Evolutionary conservation across 805 yeast genomes (phyloP).

Genomic region (Ogataea parapolymorpha): DNA sequence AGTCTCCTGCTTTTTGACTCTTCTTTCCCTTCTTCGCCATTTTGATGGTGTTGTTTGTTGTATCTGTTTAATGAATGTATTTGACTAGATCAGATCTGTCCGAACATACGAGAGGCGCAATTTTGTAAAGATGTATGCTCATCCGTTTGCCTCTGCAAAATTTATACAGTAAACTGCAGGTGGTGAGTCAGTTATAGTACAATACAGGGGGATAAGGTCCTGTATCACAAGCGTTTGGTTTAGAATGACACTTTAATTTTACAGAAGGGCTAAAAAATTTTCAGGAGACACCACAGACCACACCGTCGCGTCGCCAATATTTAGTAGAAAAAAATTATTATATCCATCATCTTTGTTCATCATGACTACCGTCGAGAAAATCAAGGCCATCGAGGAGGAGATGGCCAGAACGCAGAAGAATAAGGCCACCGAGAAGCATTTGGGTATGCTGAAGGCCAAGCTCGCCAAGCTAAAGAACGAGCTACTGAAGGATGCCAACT

Average conservation of each 20-base stretch:
- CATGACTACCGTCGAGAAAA: constrained; percentile 71
- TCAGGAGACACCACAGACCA: constrained; percentile 19
- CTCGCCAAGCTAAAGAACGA: constrained; percentile 94
- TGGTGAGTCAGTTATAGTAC: not conserved
- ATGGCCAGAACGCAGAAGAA: constrained; percentile 98
- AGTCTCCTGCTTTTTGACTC: constrained; percentile 61
- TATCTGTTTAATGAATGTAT: constrained; percentile 8
- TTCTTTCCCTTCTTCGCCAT: constrained; percentile 65
- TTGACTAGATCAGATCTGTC: constrained; percentile 11
- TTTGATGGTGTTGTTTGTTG: constrained; percentile 10
- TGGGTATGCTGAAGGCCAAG: constrained; percentile 96
- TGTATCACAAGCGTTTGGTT: constrained; percentile 1
- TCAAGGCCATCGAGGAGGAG: constrained; percentile 90
- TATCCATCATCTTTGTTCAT: constrained; percentile 17
- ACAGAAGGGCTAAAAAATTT: constrained; percentile 14
- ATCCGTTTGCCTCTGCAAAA: constrained; percentile 10
- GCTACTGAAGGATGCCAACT: constrained; percentile 64
- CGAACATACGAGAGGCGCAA: constrained; percentile 16
- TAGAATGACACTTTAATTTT: not conserved
- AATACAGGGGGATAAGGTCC: constrained; percentile 4
- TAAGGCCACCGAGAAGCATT: constrained; percentile 95
- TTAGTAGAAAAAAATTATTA: not conserved
- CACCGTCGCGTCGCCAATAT: constrained; percentile 13
- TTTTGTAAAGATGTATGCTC: constrained; percentile 9
- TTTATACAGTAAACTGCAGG: not conserved